phyloP scores from a whole-genome alignment of 2,329 filamentous ascomycete genomes.

The Talaromyces piceae region DNA sequence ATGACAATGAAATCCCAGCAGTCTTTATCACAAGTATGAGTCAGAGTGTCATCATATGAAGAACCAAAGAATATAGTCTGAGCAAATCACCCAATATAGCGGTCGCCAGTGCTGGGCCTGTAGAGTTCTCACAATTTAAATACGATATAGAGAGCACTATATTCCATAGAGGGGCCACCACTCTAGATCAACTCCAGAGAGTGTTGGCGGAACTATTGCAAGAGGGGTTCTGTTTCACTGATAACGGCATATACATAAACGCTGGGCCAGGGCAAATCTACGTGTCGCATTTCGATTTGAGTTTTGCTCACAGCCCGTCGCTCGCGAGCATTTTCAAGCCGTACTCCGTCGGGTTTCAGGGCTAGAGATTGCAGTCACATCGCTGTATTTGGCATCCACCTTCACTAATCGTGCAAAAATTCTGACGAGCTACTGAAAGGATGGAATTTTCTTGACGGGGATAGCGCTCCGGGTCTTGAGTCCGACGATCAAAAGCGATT shows the following conservation, averaged over 20 bases:
- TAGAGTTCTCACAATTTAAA: slow-evolving; percentile 7
- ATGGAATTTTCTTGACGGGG: slow-evolving; percentile 23
- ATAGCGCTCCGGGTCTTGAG: slow-evolving; percentile 31
- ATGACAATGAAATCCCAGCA: background rate
- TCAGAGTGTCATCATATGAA: no score
- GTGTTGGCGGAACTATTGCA: background rate
- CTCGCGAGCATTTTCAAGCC: slow-evolving; percentile 4
- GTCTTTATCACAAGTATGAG: background rate
- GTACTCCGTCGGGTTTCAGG: slow-evolving; percentile 5
- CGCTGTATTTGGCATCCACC: background rate
- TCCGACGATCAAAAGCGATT: slow-evolving; percentile 18
- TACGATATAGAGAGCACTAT: slow-evolving; percentile 7
- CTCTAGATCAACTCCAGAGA: slow-evolving; percentile 3
- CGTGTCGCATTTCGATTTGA: slow-evolving; percentile 5
- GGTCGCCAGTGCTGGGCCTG: background rate
- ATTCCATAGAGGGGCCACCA: slow-evolving; percentile 6
- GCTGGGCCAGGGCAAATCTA: slow-evolving; percentile 4
- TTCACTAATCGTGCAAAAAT: slow-evolving; percentile 10
- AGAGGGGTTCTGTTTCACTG: slow-evolving; percentile 3
- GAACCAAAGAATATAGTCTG: background rate
- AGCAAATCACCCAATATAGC: background rate
- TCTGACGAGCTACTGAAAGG: slow-evolving; percentile 12
- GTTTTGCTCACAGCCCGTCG: slow-evolving; percentile 3
- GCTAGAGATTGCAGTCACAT: slow-evolving; percentile 1
- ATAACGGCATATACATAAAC: slow-evolving; percentile 6